Evolutionary conservation across 2,329 filamentous ascomycete genomes (phyloP), one percentile per base, ranked within the genome.

Genomic region (Aspergillus spinulosporus): DNA sequence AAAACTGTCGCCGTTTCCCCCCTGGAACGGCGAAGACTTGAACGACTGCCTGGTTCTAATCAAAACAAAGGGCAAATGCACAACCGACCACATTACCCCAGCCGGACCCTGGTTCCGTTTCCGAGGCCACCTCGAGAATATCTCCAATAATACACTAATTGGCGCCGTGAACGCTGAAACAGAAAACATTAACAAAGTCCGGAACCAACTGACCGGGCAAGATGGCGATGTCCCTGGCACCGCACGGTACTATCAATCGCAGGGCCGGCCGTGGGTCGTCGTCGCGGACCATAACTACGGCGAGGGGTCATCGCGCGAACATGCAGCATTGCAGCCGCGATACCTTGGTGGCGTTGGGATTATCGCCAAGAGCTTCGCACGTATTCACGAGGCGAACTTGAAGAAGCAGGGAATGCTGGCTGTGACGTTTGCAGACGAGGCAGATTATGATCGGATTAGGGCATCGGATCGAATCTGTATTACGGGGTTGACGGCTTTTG

Each of bases 321-420:
- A 99, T 76, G 94, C 94, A 68, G 94, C 94, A 77, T 87, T 99
- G 61, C 93, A 99, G 84, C 94, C 94, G 73, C 88, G 94, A 75
- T 92, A 97, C 82, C 88, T 99, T 64, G 94, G 94, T 72, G 94
- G 93, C 77, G 85, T 97, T 71, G 94, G 93, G 71, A 96, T 99
- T 82, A 95, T 99, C 75, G 92, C 89, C 73, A 88, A 91, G 74
- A 90, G 86, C 64, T 99, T 99, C 74, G 94, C 94, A 71, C 93
- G 94, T 89, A 99, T 99, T 74, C 94, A 99, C 85, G 94, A 99
- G 85, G 99, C 94, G 83, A 99, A 99, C 86, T 81, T 99, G 82
- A 99, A 99, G 90, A 99, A 99, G 88, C 94, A 99, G 86, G 94
- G 94, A 80, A 97, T 99, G 93, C 89, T 99, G 80, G 94, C 94